A percentile compares a stretch with the other conserved stretches of the same genome.
Evolutionary conservation across 306 rosid species (phyloP).

Genomic region (Macrotyloma uniflorum): DNA sequence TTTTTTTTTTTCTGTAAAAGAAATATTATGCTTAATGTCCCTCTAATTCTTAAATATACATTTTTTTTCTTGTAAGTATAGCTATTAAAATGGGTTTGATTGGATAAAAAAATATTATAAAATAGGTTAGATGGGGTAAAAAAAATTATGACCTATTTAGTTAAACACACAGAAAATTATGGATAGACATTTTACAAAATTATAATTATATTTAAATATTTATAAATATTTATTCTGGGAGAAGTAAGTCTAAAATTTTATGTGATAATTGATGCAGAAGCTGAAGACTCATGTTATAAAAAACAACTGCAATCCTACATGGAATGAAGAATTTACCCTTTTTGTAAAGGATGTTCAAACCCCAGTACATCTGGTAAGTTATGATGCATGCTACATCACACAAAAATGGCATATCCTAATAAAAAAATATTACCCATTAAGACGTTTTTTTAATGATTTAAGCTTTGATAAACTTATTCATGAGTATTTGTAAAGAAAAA

Average conservation of each 20-base stretch:
- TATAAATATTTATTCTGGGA: too few species aligned
- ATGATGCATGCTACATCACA: neutral
- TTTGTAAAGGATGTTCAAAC: constrained; percentile 46
- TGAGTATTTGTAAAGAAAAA: neutral
- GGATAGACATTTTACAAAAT: too few species aligned
- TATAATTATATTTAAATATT: too few species aligned
- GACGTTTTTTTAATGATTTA: neutral
- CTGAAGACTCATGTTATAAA: constrained; percentile 65
- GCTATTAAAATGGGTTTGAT: too few species aligned
- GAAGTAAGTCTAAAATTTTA: neutral
- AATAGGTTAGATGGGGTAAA: too few species aligned
- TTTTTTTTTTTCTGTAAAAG: too few species aligned
- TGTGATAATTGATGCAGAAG: constrained; percentile 48
- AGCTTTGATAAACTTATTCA: neutral
- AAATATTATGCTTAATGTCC: too few species aligned
- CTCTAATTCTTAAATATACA: too few species aligned
- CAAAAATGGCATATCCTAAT: neutral
- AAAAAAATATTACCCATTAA: neutral
- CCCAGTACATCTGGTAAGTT: constrained; percentile 64
- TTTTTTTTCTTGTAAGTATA: too few species aligned
- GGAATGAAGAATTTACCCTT: constrained; percentile 89
- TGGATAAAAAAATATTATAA: too few species aligned
- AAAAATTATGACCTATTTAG: too few species aligned
- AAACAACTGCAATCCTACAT: constrained; percentile 67
- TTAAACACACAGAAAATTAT: too few species aligned